Conservation (phyloP, 306 rosid species). For the Vachellia pachyceras region DNA sequence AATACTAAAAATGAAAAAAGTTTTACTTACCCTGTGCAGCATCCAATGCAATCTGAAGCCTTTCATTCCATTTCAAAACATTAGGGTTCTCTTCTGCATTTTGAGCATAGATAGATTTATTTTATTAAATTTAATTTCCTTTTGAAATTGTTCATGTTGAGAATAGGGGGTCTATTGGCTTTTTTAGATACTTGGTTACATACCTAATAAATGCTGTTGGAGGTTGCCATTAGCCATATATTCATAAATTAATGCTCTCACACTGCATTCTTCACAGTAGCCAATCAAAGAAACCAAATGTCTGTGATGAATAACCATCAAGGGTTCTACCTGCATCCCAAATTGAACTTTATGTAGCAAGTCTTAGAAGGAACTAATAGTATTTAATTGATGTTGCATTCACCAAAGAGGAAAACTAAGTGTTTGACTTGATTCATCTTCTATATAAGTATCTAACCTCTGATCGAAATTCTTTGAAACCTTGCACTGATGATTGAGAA, state of each 20-base stretch:
- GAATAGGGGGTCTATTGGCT: neutral
- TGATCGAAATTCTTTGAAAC: too few species aligned
- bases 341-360: neutral
- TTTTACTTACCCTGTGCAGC: neutral
- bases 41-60: slow-evolving; percentile 10
- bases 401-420: too few species aligned
- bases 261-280: slow-evolving; percentile 39
- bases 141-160: neutral
- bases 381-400: neutral
- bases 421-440: too few species aligned
- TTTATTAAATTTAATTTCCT: neutral
- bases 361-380: too few species aligned
- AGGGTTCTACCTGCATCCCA: slow-evolving; percentile 34
- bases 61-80: neutral
- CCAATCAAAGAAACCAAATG: slow-evolving; percentile 46
- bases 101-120: neutral
- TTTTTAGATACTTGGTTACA: neutral
- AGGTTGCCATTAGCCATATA: slow-evolving; percentile 42
- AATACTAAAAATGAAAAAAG: neutral
- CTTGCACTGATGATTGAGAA: slow-evolving; percentile 41
- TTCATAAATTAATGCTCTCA: slow-evolving; percentile 45
- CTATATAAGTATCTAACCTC: slow-evolving; percentile 35
- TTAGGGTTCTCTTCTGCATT: neutral
- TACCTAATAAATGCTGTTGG: slow-evolving; percentile 32
- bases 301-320: slow-evolving; percentile 40